Conservation (phyloP, 2,329 filamentous ascomycete species). For the Stagonosporopsis vannaccii region DNA sequence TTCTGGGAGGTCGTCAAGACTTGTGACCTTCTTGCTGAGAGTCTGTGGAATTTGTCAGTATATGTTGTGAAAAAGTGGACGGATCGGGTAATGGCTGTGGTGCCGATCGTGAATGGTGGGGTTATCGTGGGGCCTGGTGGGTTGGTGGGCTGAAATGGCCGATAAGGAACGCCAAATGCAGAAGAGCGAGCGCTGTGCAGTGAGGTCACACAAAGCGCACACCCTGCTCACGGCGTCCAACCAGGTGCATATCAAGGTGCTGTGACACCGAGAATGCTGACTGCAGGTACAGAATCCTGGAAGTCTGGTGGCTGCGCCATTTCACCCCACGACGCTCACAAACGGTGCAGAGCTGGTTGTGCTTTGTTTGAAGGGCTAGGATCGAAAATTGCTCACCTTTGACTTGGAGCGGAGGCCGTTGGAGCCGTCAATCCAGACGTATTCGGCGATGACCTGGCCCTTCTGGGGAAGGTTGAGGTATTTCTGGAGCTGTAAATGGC, state of each 20-base stretch:
- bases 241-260: slow-evolving; percentile 8
- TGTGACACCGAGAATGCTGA: slow-evolving; percentile 8
- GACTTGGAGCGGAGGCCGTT: slow-evolving; percentile 93
- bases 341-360: slow-evolving; percentile 19
- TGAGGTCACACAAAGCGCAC: slow-evolving; percentile 31
- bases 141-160: slow-evolving; percentile 33
- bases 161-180: slow-evolving; percentile 41
- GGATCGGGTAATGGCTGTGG: slow-evolving; percentile 11
- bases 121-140: slow-evolving; percentile 41
- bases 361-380: slow-evolving; percentile 11
- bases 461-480: slow-evolving; percentile 91
- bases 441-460: slow-evolving; percentile 89
- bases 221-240: slow-evolving; percentile 18
- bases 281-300: slow-evolving; percentile 6
- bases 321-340: slow-evolving; percentile 6
- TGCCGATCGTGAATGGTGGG: slow-evolving; percentile 23
- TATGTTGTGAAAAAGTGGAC: background rate
- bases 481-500: slow-evolving; percentile 75
- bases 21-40: slow-evolving; percentile 64
- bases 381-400: slow-evolving; percentile 71
- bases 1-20: slow-evolving; percentile 72
- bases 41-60: slow-evolving; percentile 59
- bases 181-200: slow-evolving; percentile 25
- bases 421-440: slow-evolving; percentile 90
- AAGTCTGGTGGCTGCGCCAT: slow-evolving; percentile 6